Conservation (phyloP, 495 filamentous ascomycete species). For the Apodospora peruviana region DNA sequence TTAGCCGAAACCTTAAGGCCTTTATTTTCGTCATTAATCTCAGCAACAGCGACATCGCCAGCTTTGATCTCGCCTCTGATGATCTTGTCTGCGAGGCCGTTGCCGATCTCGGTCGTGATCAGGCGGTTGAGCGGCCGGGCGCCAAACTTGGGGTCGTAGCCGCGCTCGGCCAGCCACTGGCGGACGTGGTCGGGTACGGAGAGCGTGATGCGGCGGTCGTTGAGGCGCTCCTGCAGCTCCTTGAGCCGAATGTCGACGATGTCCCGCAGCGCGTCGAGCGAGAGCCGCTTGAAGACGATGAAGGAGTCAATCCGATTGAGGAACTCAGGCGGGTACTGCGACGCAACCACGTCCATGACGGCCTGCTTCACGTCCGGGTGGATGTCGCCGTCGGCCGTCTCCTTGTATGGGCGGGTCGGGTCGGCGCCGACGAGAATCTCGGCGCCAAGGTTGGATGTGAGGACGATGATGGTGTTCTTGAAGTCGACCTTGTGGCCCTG, state of each 20-base stretch:
- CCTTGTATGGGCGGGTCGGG: slow-evolving; percentile 50
- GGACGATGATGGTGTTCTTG: slow-evolving; percentile 89
- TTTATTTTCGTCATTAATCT: slow-evolving; percentile 51
- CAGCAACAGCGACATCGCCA: slow-evolving; percentile 66
- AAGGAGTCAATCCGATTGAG: slow-evolving; percentile 95
- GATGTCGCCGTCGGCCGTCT: slow-evolving; percentile 58
- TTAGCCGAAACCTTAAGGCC: slow-evolving; percentile 38
- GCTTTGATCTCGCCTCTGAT: slow-evolving; percentile 76
- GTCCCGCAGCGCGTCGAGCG: slow-evolving; percentile 70
- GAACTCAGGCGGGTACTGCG: slow-evolving; percentile 84
- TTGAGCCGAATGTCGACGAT: slow-evolving; percentile 89
- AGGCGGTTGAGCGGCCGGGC: slow-evolving; percentile 90
- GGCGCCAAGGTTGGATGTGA: slow-evolving; percentile 89
- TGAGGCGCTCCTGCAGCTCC: slow-evolving; percentile 77
- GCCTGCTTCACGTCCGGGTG: slow-evolving; percentile 62
- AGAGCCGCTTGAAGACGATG: slow-evolving; percentile 87
- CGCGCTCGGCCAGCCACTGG: slow-evolving; percentile 78
- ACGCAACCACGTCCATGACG: slow-evolving; percentile 83
- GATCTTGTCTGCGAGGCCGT: slow-evolving; percentile 82
- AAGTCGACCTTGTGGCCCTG: slow-evolving; percentile 97
- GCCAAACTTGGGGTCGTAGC: slow-evolving; percentile 87
- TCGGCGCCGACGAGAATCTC: slow-evolving; percentile 62
- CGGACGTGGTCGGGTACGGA: slow-evolving; percentile 65
- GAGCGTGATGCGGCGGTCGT: slow-evolving; percentile 78
- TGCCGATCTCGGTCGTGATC: slow-evolving; percentile 83